Conservation (phyloP, 1,139 yeast species). For the Yamadazyma blattariae region DNA sequence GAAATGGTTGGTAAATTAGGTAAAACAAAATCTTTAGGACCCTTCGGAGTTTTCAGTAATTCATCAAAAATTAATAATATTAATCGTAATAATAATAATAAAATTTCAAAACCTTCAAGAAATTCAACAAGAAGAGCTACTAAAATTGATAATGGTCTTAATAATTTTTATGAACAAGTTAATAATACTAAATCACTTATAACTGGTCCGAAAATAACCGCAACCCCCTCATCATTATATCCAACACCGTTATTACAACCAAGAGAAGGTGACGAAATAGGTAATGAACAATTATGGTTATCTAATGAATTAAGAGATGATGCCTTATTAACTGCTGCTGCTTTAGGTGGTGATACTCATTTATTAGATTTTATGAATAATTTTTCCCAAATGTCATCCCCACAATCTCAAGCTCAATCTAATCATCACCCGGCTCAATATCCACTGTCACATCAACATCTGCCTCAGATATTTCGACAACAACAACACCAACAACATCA, state of each 20-base stretch:
- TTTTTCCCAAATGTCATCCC: slow-evolving; percentile 8
- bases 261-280: slow-evolving; percentile 11
- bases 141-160: no score
- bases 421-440: neutral
- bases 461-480: no score
- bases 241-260: slow-evolving; percentile 9
- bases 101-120: neutral
- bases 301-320: slow-evolving; percentile 70
- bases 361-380: slow-evolving; percentile 52
- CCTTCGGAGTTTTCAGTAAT: slow-evolving; percentile 71
- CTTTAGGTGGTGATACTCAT: slow-evolving; percentile 61
- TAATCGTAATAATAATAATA: neutral
- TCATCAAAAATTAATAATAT: neutral
- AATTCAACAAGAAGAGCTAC: neutral
- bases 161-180: neutral
- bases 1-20: slow-evolving; percentile 30
- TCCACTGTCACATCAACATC: neutral
- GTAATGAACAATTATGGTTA: slow-evolving; percentile 54
- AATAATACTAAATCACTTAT: neutral
- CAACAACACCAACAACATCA: slow-evolving; percentile 1
- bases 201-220: neutral
- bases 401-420: neutral
- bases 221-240: slow-evolving; percentile 5
- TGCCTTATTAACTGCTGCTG: slow-evolving; percentile 71
- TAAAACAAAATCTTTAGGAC: slow-evolving; percentile 65